These are phyloP conservation scores for Plectosphaerella cucumerina DNA, from an alignment of 2,329 filamentous ascomycete species.

Conservation along the genomic window DNA sequence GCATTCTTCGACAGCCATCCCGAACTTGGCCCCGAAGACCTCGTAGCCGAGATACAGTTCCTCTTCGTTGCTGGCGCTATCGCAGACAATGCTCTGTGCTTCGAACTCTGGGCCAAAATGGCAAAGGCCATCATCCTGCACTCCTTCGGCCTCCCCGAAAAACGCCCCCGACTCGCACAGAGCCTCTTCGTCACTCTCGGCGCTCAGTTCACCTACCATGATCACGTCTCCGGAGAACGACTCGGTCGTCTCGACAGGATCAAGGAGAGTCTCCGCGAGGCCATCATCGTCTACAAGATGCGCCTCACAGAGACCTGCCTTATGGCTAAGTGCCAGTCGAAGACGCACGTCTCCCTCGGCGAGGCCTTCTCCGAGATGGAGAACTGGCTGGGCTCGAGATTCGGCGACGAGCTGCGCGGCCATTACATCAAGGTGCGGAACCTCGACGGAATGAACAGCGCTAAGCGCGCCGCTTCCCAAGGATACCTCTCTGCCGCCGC, in stretches of 20 bases:
- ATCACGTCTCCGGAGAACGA: conserved; percentile 41
- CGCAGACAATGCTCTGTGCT: conserved; percentile 53
- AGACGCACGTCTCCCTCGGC: conserved; percentile 38
- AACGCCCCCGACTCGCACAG: conserved; percentile 38
- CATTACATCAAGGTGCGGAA: not conserved
- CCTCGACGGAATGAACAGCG: too few relatives aligned
- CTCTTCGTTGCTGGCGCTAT: conserved; percentile 53
- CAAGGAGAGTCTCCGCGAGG: conserved; percentile 34
- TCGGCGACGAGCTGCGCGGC: not conserved
- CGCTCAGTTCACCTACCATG: conserved; percentile 50
- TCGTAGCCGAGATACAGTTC: conserved; percentile 59
- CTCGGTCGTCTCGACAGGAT: conserved; percentile 29
- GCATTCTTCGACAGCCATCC: conserved; percentile 27
- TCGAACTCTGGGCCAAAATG: conserved; percentile 60
- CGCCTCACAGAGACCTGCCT: conserved; percentile 44
- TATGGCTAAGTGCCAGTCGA: conserved; percentile 27
- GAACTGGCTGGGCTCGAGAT: conserved; percentile 27
- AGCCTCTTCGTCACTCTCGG: conserved; percentile 46
- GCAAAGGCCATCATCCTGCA: conserved; percentile 46
- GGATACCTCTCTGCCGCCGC: too few relatives aligned
- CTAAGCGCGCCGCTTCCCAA: too few relatives aligned
- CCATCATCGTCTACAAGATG: conserved; percentile 51
- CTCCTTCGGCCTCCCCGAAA: conserved; percentile 38
- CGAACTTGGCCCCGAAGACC: conserved; percentile 27
- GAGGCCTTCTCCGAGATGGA: conserved; percentile 46